Evolutionary conservation across 768 basidiomycete genomes (phyloP).

Genomic region (Serendipita sp.): DNA sequence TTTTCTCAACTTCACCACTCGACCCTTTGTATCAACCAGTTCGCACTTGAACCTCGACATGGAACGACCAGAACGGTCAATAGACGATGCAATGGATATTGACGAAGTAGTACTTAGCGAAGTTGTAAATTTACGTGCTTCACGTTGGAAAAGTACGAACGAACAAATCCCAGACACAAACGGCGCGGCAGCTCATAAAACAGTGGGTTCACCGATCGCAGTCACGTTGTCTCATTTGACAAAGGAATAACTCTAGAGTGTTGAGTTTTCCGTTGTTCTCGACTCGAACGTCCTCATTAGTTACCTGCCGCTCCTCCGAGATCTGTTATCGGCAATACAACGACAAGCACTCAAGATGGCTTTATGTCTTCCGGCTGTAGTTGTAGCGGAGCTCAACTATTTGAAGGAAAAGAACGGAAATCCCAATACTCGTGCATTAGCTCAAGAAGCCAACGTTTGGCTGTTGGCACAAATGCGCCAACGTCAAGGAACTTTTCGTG

Average conservation of each 20-base stretch:
- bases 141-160: neutral
- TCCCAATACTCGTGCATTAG: slow-evolving; percentile 26
- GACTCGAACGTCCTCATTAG: slow-evolving; percentile 71
- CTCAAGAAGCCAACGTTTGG: slow-evolving; percentile 56
- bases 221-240: neutral
- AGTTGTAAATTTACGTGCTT: neutral
- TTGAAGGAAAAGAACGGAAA: slow-evolving; percentile 16
- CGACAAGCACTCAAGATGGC: slow-evolving; percentile 31
- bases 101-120: neutral
- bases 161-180: too few species aligned
- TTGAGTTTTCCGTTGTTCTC: slow-evolving; percentile 34
- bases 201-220: neutral
- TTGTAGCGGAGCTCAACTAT: slow-evolving; percentile 62
- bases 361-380: slow-evolving; percentile 56
- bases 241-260: neutral
- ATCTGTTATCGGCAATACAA: slow-evolving; percentile 50
- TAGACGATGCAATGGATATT: neutral
- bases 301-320: slow-evolving; percentile 44
- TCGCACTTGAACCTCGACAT: too few species aligned
- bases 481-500: slow-evolving; percentile 31
- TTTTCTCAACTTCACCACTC: too few species aligned
- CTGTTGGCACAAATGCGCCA: slow-evolving; percentile 44
- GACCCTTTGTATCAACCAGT: too few species aligned
- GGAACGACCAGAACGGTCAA: too few species aligned
- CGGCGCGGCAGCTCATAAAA: too few species aligned